These are phyloP conservation scores for Quercus tomentella DNA, from an alignment of 331 rosid genomes.

Conservation along the genomic window DNA sequence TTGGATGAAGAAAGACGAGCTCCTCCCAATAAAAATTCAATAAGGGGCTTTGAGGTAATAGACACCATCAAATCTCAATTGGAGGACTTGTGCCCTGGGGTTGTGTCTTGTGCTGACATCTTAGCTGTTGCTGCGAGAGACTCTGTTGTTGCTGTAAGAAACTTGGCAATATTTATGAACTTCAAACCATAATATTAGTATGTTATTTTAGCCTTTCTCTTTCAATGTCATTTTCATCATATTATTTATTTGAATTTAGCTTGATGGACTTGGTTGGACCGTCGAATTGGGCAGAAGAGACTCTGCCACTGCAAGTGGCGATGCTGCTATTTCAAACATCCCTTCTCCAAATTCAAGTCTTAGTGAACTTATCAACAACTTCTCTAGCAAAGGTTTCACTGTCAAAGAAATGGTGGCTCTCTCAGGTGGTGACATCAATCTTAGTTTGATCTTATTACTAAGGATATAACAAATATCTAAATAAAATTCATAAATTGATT, in stretches of 20 bases:
- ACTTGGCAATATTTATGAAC: too few species aligned
- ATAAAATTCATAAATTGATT: too few species aligned
- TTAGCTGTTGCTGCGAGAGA: slow-evolving; percentile 64
- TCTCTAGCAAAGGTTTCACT: slow-evolving; percentile 63
- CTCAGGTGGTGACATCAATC: neutral
- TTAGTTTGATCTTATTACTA: too few species aligned
- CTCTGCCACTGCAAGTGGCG: slow-evolving; percentile 43
- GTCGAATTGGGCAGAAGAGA: slow-evolving; percentile 75
- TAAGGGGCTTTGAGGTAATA: slow-evolving; percentile 62
- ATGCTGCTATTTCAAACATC: slow-evolving; percentile 44
- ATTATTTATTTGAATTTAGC: slow-evolving; percentile 20
- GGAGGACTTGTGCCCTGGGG: slow-evolving; percentile 50
- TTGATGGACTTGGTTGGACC: slow-evolving; percentile 57
- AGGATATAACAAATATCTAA: too few species aligned
- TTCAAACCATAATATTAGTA: neutral
- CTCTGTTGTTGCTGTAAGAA: slow-evolving; percentile 60
- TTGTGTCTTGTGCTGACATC: slow-evolving; percentile 78
- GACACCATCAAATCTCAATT: slow-evolving; percentile 51
- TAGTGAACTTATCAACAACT: slow-evolving; percentile 36
- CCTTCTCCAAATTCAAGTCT: slow-evolving; percentile 49
- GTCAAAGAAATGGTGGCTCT: slow-evolving; percentile 8
- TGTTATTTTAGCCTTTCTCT: too few species aligned
- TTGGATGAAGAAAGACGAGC: slow-evolving; percentile 69
- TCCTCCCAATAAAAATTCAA: slow-evolving; percentile 43
- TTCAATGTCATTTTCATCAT: neutral